Percentiles rank a stretch among this genome's conserved stretches.
Conservation (phyloP, 208 protist genomes). For the Crithidia fasciculata region DNA sequence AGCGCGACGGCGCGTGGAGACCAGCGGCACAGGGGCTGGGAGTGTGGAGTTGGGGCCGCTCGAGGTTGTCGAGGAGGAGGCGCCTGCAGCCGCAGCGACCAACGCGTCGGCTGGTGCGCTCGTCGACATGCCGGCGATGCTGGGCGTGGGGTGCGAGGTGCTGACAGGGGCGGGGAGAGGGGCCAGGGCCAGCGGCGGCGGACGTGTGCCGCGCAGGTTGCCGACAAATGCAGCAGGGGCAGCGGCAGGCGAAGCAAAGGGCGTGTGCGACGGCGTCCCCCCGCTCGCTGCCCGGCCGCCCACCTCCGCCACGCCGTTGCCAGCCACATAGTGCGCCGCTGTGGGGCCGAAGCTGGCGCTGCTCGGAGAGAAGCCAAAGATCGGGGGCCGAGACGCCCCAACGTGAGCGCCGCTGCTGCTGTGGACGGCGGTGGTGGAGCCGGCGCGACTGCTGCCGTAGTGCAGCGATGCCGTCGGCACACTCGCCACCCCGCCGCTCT, state of each 20-base stretch:
- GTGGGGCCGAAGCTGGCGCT: constrained; percentile 7
- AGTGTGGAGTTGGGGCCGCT: not conserved
- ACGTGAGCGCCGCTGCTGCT: no score
- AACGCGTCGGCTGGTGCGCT: not conserved
- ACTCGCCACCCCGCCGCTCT: not conserved
- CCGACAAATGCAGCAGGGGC: not conserved
- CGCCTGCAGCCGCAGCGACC: not conserved
- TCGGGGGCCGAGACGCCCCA: not conserved
- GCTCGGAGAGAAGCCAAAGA: not conserved
- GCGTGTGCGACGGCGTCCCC: constrained; percentile 6
- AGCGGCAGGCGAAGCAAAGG: constrained; percentile 1
- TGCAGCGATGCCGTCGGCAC: constrained; percentile 1
- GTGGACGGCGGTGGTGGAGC: not conserved
- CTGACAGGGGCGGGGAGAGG: not conserved
- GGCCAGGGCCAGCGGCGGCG: constrained; percentile 11
- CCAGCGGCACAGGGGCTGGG: not conserved
- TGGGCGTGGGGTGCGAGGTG: not conserved
- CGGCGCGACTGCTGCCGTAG: not conserved
- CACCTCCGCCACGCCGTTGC: not conserved
- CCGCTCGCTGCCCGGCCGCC: not conserved
- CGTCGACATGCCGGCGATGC: not conserved
- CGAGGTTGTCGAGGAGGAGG: not conserved
- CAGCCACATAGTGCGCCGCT: not conserved
- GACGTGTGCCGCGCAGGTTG: constrained; percentile 3
- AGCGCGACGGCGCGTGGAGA: constrained; percentile 3